phyloP scores from a whole-genome alignment of 225 moss, liverwort and hornwort genomes.

The Marchantia polymorpha region DNA sequence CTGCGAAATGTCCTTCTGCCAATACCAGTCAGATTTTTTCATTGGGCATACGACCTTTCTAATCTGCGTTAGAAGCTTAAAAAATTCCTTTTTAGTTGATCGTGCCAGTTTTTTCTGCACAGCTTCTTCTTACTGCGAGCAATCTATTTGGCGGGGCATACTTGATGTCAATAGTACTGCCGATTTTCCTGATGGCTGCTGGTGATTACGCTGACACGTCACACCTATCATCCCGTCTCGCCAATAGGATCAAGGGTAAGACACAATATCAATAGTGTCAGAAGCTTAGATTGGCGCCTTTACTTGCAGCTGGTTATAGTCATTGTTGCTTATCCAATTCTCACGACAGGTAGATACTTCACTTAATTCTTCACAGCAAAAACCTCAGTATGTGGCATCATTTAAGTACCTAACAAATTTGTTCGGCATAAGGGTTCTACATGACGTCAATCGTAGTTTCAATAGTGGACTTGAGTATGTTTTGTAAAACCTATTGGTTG shows the following conservation, averaged over 20 bases:
- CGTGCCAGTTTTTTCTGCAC: slow-evolving; percentile 6
- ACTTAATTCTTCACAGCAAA: neutral
- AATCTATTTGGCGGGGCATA: slow-evolving; percentile 75
- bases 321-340: neutral
- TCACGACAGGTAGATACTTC: neutral
- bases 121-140: slow-evolving; percentile 65
- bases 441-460: neutral
- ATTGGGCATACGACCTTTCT: neutral
- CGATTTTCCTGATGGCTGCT: slow-evolving; percentile 80
- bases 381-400: neutral
- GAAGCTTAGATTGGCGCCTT: neutral
- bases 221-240: slow-evolving; percentile 73
- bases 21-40: neutral
- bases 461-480: neutral
- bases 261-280: neutral
- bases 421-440: neutral
- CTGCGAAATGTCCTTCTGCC: too few species aligned
- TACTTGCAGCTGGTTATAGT: neutral
- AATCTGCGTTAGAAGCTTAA: neutral
- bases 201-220: slow-evolving; percentile 76
- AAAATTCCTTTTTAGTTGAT: neutral
- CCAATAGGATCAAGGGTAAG: slow-evolving; percentile 69
- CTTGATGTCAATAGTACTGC: slow-evolving; percentile 68
- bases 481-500: neutral
- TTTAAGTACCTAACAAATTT: too few species aligned